Conservation (phyloP, 2,329 filamentous ascomycete genomes). For the Aspergillus phoenicis region DNA sequence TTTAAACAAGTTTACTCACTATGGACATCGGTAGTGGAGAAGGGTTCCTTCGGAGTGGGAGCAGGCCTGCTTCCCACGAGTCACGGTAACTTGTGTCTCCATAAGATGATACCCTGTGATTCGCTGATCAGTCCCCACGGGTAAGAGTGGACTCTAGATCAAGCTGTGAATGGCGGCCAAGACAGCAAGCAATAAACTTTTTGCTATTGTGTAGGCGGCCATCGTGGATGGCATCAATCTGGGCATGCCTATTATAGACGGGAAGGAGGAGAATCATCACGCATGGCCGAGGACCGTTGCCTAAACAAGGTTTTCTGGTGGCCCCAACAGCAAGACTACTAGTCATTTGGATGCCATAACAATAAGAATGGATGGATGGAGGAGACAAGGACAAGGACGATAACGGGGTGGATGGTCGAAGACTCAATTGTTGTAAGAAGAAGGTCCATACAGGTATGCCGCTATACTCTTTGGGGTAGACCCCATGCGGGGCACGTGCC, state of each 20-base stretch:
- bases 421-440: slow-evolving; percentile 1
- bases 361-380: neutral
- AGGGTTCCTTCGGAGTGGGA: neutral
- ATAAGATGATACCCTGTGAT: neutral
- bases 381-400: neutral
- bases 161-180: neutral
- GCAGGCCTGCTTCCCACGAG: neutral
- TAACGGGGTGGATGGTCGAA: neutral
- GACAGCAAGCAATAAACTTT: neutral
- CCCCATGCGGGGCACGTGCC: neutral
- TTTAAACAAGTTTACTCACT: neutral
- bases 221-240: neutral
- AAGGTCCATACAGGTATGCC: slow-evolving; percentile 5
- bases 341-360: neutral
- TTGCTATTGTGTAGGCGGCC: neutral
- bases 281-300: neutral
- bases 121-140: neutral
- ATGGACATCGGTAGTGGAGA: neutral
- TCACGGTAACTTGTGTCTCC: neutral
- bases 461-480: neutral
- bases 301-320: neutral
- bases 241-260: neutral
- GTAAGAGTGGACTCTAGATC: neutral
- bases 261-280: neutral
- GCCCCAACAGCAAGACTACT: neutral